phyloP scores from a whole-genome alignment of 345 rosid genomes.

The Populus pruinosa region DNA sequence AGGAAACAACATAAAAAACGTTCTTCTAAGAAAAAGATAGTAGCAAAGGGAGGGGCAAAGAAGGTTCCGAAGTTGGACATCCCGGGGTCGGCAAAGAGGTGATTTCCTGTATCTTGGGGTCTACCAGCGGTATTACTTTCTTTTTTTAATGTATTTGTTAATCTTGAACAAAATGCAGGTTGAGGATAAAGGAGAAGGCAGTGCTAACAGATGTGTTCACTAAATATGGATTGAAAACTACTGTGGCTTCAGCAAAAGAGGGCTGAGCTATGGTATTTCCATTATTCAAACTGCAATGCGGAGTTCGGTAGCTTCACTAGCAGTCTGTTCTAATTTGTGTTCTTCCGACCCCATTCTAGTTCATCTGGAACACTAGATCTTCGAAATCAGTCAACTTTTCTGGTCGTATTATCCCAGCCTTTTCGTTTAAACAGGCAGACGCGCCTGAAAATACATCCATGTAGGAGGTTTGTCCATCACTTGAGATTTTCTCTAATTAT shows the following conservation, averaged over 20 bases:
- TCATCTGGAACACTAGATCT: background rate
- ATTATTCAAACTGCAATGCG: background rate
- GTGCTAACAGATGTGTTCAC: conserved; percentile 56
- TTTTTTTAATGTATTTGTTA: background rate
- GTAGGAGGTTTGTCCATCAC: too few relatives aligned
- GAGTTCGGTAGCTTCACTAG: background rate
- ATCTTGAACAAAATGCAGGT: conserved; percentile 36
- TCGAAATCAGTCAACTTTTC: background rate
- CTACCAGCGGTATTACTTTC: background rate
- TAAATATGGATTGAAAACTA: conserved; percentile 58
- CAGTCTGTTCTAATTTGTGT: background rate
- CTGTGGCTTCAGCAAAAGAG: conserved; percentile 34
- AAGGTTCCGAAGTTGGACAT: conserved; percentile 36
- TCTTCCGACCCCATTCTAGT: background rate
- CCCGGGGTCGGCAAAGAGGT: conserved; percentile 71
- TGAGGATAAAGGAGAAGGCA: conserved; percentile 77
- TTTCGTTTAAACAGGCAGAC: too few relatives aligned
- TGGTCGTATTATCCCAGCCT: background rate
- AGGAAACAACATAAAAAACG: conserved; percentile 22
- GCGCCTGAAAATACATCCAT: too few relatives aligned
- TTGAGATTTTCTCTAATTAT: background rate
- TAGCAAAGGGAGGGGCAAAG: conserved; percentile 32
- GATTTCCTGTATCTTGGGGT: conserved; percentile 6
- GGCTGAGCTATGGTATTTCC: conserved; percentile 8
- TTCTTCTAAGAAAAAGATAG: conserved; percentile 29